Conservation (phyloP, 2,329 filamentous ascomycete species). For the Lachnellula subtilissima region DNA sequence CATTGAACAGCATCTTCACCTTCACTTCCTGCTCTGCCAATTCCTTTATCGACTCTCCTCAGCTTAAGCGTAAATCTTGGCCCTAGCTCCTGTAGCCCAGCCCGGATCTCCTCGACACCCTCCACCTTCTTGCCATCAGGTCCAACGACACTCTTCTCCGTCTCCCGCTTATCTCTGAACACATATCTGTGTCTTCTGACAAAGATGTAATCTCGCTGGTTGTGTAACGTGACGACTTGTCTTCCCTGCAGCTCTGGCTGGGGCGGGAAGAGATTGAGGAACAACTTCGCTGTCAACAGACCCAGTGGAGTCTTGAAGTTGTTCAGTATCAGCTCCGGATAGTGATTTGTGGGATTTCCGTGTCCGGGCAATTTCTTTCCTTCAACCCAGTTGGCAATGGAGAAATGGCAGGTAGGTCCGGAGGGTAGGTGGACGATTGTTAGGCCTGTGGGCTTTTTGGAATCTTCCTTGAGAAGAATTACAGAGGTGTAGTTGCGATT, state of each 20-base stretch:
- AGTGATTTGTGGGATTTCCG: constrained; percentile 81
- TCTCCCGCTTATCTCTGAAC: constrained; percentile 81
- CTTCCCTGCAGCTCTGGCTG: constrained; percentile 79
- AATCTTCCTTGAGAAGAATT: constrained; percentile 81
- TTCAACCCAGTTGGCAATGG: constrained; percentile 84
- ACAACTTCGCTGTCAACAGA: constrained; percentile 78
- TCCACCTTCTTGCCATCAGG: constrained; percentile 78
- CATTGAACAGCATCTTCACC: constrained; percentile 53
- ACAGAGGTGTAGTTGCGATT: constrained; percentile 81
- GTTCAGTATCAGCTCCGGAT: constrained; percentile 85
- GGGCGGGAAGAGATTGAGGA: constrained; percentile 74
- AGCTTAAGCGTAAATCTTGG: constrained; percentile 82
- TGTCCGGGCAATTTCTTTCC: constrained; percentile 85
- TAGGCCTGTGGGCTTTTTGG: constrained; percentile 76
- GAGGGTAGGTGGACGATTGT: constrained; percentile 78
- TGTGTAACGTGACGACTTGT: constrained; percentile 88
- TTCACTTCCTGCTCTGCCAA: constrained; percentile 62
- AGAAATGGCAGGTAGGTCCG: constrained; percentile 91
- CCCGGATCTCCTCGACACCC: constrained; percentile 79
- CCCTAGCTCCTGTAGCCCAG: constrained; percentile 86
- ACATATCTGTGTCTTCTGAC: constrained; percentile 85
- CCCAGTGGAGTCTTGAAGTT: constrained; percentile 93
- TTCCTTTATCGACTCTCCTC: constrained; percentile 83
- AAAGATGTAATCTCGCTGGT: constrained; percentile 96
- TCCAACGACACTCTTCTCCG: constrained; percentile 80